These are phyloP conservation scores for Alternaria viburni DNA, from an alignment of 2,329 filamentous ascomycete species.

Conservation along the genomic window DNA sequence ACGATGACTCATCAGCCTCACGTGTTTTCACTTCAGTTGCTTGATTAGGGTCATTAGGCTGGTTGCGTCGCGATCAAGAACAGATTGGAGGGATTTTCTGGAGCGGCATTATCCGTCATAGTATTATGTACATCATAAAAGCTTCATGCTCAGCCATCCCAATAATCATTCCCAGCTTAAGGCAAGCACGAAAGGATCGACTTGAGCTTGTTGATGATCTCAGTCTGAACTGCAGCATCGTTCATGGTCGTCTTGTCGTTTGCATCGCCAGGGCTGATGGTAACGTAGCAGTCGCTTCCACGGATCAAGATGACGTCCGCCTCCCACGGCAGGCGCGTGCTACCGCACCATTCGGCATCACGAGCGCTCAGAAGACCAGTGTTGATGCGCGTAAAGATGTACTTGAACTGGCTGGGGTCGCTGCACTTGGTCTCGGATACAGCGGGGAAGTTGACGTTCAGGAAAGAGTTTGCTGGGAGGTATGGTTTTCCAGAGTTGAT, in stretches of 20 bases:
- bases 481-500: conserved; percentile 66
- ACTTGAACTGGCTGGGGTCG: conserved; percentile 63
- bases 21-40: background rate
- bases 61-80: background rate
- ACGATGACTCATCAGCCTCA: background rate
- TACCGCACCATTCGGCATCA: conserved; percentile 66
- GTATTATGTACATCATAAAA: background rate
- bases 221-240: conserved; percentile 44
- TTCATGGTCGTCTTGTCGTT: conserved; percentile 65
- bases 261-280: conserved; percentile 68
- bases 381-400: conserved; percentile 68
- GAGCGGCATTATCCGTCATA: background rate
- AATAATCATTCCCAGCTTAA: background rate
- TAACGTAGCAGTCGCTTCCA: conserved; percentile 62
- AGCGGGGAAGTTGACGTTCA: conserved; percentile 74
- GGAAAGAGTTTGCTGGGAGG: conserved; percentile 64
- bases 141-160: background rate
- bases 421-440: conserved; percentile 59
- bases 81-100: background rate
- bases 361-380: conserved; percentile 45
- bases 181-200: conserved; percentile 31
- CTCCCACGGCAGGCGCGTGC: conserved; percentile 65
- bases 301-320: conserved; percentile 56
- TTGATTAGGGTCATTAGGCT: background rate
- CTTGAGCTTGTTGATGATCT: conserved; percentile 36